Evolutionary conservation across 768 basidiomycete species (phyloP).

Genomic region (Russula dissimulans): DNA sequence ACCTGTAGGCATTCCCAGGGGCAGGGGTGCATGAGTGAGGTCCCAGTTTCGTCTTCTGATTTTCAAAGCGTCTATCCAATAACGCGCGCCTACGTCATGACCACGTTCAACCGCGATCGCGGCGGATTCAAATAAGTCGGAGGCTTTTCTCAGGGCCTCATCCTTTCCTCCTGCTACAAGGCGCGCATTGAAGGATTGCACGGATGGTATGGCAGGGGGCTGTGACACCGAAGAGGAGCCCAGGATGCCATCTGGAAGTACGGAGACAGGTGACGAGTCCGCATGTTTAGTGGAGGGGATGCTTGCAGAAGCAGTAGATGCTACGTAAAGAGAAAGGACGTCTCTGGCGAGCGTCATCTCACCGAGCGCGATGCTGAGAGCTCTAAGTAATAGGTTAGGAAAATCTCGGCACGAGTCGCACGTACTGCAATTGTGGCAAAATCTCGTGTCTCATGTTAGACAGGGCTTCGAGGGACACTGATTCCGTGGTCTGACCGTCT

Average conservation of each 20-base stretch:
- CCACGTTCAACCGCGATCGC: conserved; percentile 60
- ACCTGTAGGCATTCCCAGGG: conserved; percentile 55
- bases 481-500: conserved; percentile 29
- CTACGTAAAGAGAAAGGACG: conserved; percentile 50
- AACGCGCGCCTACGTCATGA: conserved; percentile 53
- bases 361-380: conserved; percentile 55
- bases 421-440: conserved; percentile 64
- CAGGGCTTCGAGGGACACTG: conserved; percentile 69
- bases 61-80: conserved; percentile 77
- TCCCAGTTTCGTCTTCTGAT: conserved; percentile 74
- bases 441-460: conserved; percentile 66
- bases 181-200: conserved; percentile 65
- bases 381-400: background rate
- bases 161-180: conserved; percentile 73
- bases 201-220: conserved; percentile 39
- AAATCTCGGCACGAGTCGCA: conserved; percentile 13
- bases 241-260: conserved; percentile 26
- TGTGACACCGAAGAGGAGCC: conserved; percentile 60
- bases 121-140: conserved; percentile 58
- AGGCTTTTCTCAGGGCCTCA: conserved; percentile 65
- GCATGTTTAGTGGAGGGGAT: background rate
- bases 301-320: conserved; percentile 22
- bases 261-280: conserved; percentile 4
- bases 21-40: conserved; percentile 69
- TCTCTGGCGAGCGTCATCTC: conserved; percentile 75